These are phyloP conservation scores for Tuber microsphaerosporum DNA, from an alignment of 495 filamentous ascomycete genomes.

Conservation along the genomic window DNA sequence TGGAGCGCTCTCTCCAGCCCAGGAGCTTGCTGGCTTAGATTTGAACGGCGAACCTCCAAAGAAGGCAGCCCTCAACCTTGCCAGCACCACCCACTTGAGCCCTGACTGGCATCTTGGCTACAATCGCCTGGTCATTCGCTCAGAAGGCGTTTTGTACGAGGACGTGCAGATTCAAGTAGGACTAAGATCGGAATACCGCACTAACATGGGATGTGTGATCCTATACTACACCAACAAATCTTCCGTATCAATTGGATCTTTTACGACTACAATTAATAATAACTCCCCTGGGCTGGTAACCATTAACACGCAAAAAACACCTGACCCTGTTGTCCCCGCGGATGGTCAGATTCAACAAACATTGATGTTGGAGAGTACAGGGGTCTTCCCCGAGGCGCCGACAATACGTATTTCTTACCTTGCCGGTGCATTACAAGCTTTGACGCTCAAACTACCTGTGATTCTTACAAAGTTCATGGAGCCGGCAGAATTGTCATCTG, in stretches of 20 bases:
- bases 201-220: constrained; percentile 87
- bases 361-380: constrained; percentile 81
- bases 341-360: constrained; percentile 83
- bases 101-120: constrained; percentile 93
- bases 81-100: constrained; percentile 82
- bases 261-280: constrained; percentile 85
- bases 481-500: constrained; percentile 66
- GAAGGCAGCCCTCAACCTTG: constrained; percentile 65
- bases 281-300: constrained; percentile 67
- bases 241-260: constrained; percentile 68
- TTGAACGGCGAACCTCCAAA: constrained; percentile 56
- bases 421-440: constrained; percentile 83
- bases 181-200: constrained; percentile 86
- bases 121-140: constrained; percentile 66
- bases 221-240: constrained; percentile 94
- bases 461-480: constrained; percentile 95
- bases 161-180: constrained; percentile 92
- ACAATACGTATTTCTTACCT: constrained; percentile 92
- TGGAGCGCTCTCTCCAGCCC: constrained; percentile 38
- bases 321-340: constrained; percentile 70
- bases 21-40: constrained; percentile 75
- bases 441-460: constrained; percentile 86
- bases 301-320: constrained; percentile 76
- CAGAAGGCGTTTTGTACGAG: constrained; percentile 87
- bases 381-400: constrained; percentile 73